These are phyloP conservation scores for Clitocybe nebularis DNA, from an alignment of 1,284 basidiomycete species.

Conservation along the genomic window DNA sequence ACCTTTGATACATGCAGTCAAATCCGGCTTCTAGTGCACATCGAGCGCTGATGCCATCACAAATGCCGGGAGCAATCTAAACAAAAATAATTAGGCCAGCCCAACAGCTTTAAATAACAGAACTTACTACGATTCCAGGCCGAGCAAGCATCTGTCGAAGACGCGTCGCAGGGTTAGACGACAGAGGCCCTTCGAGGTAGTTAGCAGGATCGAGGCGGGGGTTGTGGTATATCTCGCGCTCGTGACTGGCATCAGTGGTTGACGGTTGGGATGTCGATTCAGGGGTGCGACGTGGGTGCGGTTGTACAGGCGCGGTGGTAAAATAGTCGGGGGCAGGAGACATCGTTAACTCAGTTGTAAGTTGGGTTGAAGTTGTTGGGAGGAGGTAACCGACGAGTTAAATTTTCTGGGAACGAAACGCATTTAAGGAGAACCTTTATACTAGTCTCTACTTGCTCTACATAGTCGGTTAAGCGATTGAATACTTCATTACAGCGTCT, in stretches of 20 bases:
- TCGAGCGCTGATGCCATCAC: slow-evolving; percentile 77
- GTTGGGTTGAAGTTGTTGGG: neutral
- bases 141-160: slow-evolving; percentile 73
- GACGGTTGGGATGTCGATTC: too few species aligned
- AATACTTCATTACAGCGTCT: neutral
- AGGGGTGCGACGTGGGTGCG: too few species aligned
- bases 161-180: slow-evolving; percentile 63
- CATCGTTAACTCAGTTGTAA: slow-evolving; percentile 7
- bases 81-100: neutral
- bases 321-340: slow-evolving; percentile 28
- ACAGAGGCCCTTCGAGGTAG: slow-evolving; percentile 64
- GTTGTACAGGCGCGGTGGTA: slow-evolving; percentile 12
- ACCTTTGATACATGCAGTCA: slow-evolving; percentile 70
- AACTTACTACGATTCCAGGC: slow-evolving; percentile 69
- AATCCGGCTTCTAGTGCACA: slow-evolving; percentile 78
- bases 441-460: neutral
- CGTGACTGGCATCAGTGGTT: too few species aligned
- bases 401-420: too few species aligned
- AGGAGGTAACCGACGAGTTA: too few species aligned
- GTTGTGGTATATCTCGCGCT: slow-evolving; percentile 57
- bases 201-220: slow-evolving; percentile 64
- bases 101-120: neutral
- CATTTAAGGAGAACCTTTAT: neutral
- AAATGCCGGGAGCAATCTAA: slow-evolving; percentile 71
- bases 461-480: neutral